A percentile compares a stretch with the other conserved stretches of the same genome.
Conservation (phyloP, 768 basidiomycete genomes). For the Austroboletus eburneus region DNA sequence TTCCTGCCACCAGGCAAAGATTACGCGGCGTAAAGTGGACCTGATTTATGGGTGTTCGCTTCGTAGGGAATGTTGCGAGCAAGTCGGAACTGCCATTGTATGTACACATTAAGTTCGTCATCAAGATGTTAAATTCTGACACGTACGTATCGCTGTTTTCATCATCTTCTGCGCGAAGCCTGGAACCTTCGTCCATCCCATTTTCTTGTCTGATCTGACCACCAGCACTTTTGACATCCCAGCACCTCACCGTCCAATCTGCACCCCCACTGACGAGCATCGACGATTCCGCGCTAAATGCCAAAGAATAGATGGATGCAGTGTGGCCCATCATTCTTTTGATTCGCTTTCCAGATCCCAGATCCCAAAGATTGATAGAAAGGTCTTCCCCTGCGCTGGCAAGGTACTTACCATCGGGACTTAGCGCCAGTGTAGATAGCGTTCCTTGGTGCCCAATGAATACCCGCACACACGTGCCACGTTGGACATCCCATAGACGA, state of each 20-base stretch:
- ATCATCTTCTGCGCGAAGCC: slow-evolving; percentile 39
- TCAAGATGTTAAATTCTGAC: neutral
- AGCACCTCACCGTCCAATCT: slow-evolving; percentile 97
- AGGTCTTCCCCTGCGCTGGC: slow-evolving; percentile 92
- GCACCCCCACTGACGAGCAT: slow-evolving; percentile 87
- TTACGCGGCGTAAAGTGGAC: slow-evolving; percentile 95
- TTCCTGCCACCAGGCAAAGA: slow-evolving; percentile 84
- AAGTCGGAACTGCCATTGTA: slow-evolving; percentile 64
- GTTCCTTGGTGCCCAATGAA: slow-evolving; percentile 94
- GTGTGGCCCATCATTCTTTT: slow-evolving; percentile 97
- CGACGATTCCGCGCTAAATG: slow-evolving; percentile 89
- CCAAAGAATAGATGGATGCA: slow-evolving; percentile 82
- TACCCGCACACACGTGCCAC: slow-evolving; percentile 88
- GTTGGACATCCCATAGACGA: slow-evolving; percentile 97
- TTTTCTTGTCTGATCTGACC: slow-evolving; percentile 63
- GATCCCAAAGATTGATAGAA: slow-evolving; percentile 94
- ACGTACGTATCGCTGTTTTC: slow-evolving; percentile 72
- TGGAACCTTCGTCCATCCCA: slow-evolving; percentile 36
- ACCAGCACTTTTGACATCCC: slow-evolving; percentile 87
- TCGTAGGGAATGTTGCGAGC: slow-evolving; percentile 89
- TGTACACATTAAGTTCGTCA: neutral
- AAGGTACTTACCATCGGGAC: slow-evolving; percentile 90
- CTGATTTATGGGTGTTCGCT: slow-evolving; percentile 89
- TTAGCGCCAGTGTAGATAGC: slow-evolving; percentile 81
- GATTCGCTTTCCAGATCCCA: slow-evolving; percentile 89